Conservation (phyloP, 768 basidiomycete species). For the Fistulinella prunicolor region DNA sequence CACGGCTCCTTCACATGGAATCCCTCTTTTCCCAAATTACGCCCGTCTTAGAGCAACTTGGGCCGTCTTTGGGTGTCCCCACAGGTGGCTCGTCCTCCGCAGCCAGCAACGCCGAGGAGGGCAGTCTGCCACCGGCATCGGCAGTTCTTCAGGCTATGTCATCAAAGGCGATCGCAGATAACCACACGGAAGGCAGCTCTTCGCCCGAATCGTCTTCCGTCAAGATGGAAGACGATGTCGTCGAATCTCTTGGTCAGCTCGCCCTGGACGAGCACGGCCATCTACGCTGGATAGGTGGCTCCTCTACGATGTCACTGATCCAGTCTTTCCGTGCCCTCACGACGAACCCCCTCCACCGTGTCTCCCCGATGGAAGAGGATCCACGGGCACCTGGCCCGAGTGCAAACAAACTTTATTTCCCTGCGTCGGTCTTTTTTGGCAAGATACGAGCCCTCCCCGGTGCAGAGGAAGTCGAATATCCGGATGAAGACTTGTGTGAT, state of each 20-base stretch:
- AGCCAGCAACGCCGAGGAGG: slow-evolving; percentile 12
- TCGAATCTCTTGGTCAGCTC: slow-evolving; percentile 83
- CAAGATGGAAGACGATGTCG: slow-evolving; percentile 64
- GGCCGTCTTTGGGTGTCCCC: slow-evolving; percentile 47
- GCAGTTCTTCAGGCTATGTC: slow-evolving; percentile 36
- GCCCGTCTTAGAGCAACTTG: slow-evolving; percentile 72
- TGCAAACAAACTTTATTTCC: slow-evolving; percentile 84
- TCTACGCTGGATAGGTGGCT: slow-evolving; percentile 90
- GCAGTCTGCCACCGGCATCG: slow-evolving; percentile 24
- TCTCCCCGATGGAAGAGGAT: slow-evolving; percentile 84
- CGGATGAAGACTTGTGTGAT: slow-evolving; percentile 80
- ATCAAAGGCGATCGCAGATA: slow-evolving; percentile 35
- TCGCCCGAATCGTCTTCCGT: slow-evolving; percentile 33
- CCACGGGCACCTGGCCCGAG: slow-evolving; percentile 75
- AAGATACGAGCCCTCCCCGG: slow-evolving; percentile 79
- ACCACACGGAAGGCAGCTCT: slow-evolving; percentile 32
- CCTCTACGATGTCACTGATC: slow-evolving; percentile 88
- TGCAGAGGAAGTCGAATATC: slow-evolving; percentile 85
- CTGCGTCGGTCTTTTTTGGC: slow-evolving; percentile 83
- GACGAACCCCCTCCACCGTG: slow-evolving; percentile 67
- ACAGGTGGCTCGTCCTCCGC: slow-evolving; percentile 31
- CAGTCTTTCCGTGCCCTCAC: slow-evolving; percentile 82
- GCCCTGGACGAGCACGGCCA: slow-evolving; percentile 88
- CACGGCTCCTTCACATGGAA: slow-evolving; percentile 85
- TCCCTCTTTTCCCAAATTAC: slow-evolving; percentile 79